Conservation (phyloP, 225 moss, liverwort and hornwort species). For the Sphagnum contortum region DNA sequence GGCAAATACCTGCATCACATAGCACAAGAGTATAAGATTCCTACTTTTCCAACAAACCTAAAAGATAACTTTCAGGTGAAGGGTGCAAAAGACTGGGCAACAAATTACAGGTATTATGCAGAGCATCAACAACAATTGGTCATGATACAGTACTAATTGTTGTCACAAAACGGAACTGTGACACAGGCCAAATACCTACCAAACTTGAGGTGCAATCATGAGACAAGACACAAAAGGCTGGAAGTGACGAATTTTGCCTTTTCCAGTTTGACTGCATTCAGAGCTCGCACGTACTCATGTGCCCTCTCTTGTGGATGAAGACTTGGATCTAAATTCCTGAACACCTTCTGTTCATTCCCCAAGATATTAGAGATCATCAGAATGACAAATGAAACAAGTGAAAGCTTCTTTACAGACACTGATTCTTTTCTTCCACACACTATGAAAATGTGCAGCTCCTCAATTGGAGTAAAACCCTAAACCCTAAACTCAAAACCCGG, state of each 20-base stretch:
- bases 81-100: too few relatives aligned
- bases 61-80: background rate
- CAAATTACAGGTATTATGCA: too few relatives aligned
- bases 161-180: too few relatives aligned
- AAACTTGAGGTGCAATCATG: too few relatives aligned
- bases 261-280: constrained; percentile 84
- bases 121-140: too few relatives aligned
- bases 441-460: background rate
- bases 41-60: background rate
- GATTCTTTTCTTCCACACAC: too few relatives aligned
- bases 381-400: background rate
- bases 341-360: constrained; percentile 65
- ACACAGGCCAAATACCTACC: too few relatives aligned
- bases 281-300: constrained; percentile 82
- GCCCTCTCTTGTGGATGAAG: constrained; percentile 82
- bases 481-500: background rate
- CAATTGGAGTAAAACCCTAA: background rate
- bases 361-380: background rate
- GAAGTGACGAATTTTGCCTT: constrained; percentile 33
- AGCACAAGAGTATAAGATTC: background rate
- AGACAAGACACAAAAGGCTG: too few relatives aligned
- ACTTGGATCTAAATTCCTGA: constrained; percentile 69
- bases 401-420: too few relatives aligned
- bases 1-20: constrained; percentile 61
- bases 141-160: too few relatives aligned